phyloP scores from a whole-genome alignment of 805 yeast genomes.

The Nakazawaea anatomiae region DNA sequence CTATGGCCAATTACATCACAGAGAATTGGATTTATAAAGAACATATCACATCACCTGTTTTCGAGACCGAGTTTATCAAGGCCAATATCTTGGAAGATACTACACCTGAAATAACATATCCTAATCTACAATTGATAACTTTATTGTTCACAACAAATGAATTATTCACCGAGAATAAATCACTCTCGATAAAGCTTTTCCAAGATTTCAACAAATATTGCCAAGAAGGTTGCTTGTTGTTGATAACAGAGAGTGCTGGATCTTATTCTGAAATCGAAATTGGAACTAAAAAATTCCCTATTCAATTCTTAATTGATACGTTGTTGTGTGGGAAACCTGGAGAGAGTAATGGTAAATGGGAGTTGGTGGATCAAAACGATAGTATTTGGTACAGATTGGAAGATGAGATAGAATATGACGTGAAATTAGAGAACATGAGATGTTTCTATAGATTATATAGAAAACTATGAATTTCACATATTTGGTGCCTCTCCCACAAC shows the following conservation, averaged over 20 bases:
- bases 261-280: constrained; percentile 76
- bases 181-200: constrained; percentile 54
- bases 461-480: constrained; percentile 22
- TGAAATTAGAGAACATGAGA: constrained; percentile 83
- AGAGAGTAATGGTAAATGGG: constrained; percentile 54
- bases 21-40: constrained; percentile 48
- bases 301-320: constrained; percentile 74
- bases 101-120: constrained; percentile 18
- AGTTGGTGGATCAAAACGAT: constrained; percentile 56
- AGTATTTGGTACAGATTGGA: constrained; percentile 74
- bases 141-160: constrained; percentile 84
- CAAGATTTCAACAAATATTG: constrained; percentile 48
- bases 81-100: constrained; percentile 31
- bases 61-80: constrained; percentile 26
- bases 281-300: constrained; percentile 75
- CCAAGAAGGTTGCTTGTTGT: constrained; percentile 47
- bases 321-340: constrained; percentile 50
- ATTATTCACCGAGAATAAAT: constrained; percentile 62
- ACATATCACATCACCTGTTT: constrained; percentile 10
- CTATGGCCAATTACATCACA: constrained; percentile 37
- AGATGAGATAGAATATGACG: constrained; percentile 41
- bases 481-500: neutral
- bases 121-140: constrained; percentile 49
- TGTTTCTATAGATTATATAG: constrained; percentile 73
- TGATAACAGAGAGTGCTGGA: constrained; percentile 86